Evolutionary conservation across 495 filamentous ascomycete species (phyloP), one percentile per base, ranked within the genome.

Genomic region (Penicillium paxilli): DNA sequence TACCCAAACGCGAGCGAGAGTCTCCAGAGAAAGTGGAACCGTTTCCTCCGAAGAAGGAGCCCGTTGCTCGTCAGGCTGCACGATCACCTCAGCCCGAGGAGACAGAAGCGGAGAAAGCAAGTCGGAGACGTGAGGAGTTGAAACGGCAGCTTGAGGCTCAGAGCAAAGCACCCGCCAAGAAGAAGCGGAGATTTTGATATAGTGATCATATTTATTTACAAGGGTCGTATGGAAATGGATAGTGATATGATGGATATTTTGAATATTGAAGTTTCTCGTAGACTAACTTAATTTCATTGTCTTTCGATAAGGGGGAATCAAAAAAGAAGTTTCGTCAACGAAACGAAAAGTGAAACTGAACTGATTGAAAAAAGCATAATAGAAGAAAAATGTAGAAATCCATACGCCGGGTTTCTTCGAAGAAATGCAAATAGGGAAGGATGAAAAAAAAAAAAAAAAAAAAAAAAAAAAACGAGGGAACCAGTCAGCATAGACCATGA

Each of bases 141-240:
- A 84, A 87, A 58, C 76, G 77, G 45, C 80, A 88, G 45, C 68
- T 90, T n/a, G 83, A 85, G 54, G 78, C 66, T 57, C 85, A 84
- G 58, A 80, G 76, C n/a, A 81, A 84, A 19, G 81, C 78, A n/a
- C 80, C 76, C 7, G 77, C 78, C 11, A 82, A 80, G 65, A 90
- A 87, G 71, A 91, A 88, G 64, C 76, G 87, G 47, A 87, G 80
- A 49, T 91, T 84, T 57, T 84, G 60, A 23, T 32, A 6, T 38
- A n/a, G n/a, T n/a, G n/a, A n/a, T n/a, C n/a, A 16, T 38, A 16
- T 28, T 11, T 20, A 35, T 12, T 20, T 24, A 35, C 16, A 38
- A 32, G 16, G 44, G 19, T n/a, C 14, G 10, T 32, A 14, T 14
- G 30, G 30, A 30, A 12, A n/a, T 22, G 12, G 30, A 30, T 30